Conservation (phyloP, 1,139 yeast genomes). For the Yamadazyma triangularis region DNA sequence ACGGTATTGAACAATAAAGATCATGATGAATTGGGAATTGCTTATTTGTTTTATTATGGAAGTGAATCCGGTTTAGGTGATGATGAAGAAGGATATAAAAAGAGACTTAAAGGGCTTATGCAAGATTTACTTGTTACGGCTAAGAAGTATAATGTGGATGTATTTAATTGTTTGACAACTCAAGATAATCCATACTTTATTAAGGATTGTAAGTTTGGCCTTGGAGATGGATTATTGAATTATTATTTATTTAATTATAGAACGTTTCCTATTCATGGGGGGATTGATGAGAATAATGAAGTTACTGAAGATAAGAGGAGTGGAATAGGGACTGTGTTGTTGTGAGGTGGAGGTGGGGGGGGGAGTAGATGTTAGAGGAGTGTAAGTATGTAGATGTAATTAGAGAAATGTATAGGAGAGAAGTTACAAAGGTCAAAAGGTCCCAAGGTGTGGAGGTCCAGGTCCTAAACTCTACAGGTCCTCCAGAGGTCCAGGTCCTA, state of each 20-base stretch:
- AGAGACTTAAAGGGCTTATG: constrained; percentile 58
- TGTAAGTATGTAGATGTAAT: no score
- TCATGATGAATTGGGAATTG: constrained; percentile 73
- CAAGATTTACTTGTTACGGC: constrained; percentile 77
- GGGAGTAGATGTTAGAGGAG: no score
- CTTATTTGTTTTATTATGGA: constrained; percentile 89
- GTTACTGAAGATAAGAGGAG: constrained; percentile 54
- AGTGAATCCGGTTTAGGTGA: constrained; percentile 47
- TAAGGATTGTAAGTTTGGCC: constrained; percentile 81
- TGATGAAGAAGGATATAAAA: constrained; percentile 34
- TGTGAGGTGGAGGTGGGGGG: no score
- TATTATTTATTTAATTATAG: constrained; percentile 89
- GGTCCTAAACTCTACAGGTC: no score
- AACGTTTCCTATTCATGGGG: constrained; percentile 78
- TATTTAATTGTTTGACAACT: constrained; percentile 85
- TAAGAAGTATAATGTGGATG: constrained; percentile 68
- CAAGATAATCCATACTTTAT: constrained; percentile 86
- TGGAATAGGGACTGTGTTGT: constrained; percentile 86
- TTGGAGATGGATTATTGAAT: constrained; percentile 90
- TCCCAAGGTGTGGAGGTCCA: no score
- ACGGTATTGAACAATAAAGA: constrained; percentile 67
- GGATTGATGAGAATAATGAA: constrained; percentile 55
- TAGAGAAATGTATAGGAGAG: no score
- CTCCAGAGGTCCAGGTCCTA: no score
- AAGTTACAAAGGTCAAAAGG: no score